Base-by-base conservation (phyloP, 2,329 filamentous ascomycete species). In the Lasiodiplodia sp. region DNA sequence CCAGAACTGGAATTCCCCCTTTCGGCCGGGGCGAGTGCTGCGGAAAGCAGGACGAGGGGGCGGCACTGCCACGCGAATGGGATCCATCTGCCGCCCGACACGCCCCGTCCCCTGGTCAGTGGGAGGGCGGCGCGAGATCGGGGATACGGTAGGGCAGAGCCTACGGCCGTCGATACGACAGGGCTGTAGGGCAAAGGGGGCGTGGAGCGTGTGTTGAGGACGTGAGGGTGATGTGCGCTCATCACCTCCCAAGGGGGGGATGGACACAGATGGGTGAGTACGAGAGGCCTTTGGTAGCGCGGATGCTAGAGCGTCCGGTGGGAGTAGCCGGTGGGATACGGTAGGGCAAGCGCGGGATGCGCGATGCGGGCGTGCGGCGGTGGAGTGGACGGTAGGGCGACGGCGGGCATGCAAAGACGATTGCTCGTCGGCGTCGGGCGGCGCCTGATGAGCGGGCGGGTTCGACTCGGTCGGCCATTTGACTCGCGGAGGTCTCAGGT, bases 291-390 rank as follows among this genome's bases (percentile, higher is more conserved):
- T 16, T 57, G 31, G 55, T 38, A 38, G 55, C 31, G 31, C 51
- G 51, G 23, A 14, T 28, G 51, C 23, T 53, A 25, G 25, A n/a
- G 25, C 7, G 58, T 37, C 58, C 58, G 58, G 58, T 63, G 58
- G 58, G 58, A 63, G n/a, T 23, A 25, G 40, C 58, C 58, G 58
- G 40, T 63, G 58, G 58, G 58, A 63, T 63, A 44, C 37, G 40
- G 40, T 63, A 63, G 58, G 58, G 58, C 58, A 63, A 34, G 58
- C 58, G 58, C 58, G 58, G 58, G 58, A 63, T 63, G 58, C 58
- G 58, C 58, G 58, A 60, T 23, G 34, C 40, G 55, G 34, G 55
- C 55, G 25, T 34, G 58, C 16, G 10, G 40, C 58, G 58, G 58
- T 25, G 57, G 40, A n/a, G 40, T 25, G 18, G 57, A 44, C 25